Evolutionary conservation across 768 basidiomycete species (phyloP).

Genomic region (Piloderma croceum): DNA sequence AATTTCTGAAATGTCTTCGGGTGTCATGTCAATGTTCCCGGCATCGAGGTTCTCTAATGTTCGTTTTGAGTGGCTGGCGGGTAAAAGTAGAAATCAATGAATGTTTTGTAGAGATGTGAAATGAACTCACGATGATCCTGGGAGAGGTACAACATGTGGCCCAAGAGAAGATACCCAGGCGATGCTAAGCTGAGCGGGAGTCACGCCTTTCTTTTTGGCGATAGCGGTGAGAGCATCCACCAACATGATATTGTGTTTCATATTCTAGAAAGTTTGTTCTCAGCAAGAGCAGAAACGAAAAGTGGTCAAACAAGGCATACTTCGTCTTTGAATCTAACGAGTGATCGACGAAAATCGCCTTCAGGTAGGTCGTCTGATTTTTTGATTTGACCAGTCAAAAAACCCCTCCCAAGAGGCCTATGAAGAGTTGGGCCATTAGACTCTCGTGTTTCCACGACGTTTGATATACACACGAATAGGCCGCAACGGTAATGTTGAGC

Average conservation of each 20-base stretch:
- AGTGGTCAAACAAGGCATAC: too few relatives aligned
- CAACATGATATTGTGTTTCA: conserved; percentile 39
- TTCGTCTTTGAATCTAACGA: conserved; percentile 44
- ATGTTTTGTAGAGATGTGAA: not conserved
- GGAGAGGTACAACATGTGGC: conserved; percentile 43
- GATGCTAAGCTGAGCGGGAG: conserved; percentile 39
- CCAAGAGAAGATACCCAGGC: conserved; percentile 40
- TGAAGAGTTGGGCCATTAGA: too few relatives aligned
- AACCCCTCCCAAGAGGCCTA: conserved; percentile 50
- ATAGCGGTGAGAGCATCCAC: conserved; percentile 37
- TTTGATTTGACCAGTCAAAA: conserved; percentile 49
- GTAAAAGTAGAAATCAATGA: not conserved
- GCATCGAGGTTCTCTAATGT: conserved; percentile 38
- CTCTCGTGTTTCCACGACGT: too few relatives aligned
- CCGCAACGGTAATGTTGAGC: conserved; percentile 41
- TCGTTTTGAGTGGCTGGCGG: conserved; percentile 15
- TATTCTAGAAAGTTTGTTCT: too few relatives aligned
- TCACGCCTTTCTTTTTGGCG: conserved; percentile 37
- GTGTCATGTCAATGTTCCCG: conserved; percentile 24
- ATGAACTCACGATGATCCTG: conserved; percentile 41
- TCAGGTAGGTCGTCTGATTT: conserved; percentile 31
- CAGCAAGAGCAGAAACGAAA: too few relatives aligned
- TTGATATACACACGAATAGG: conserved; percentile 33
- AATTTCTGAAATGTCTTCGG: not conserved
- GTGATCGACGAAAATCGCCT: conserved; percentile 33